phyloP scores from a whole-genome alignment of 305 asterid species.

The Fraxinus sp. region DNA sequence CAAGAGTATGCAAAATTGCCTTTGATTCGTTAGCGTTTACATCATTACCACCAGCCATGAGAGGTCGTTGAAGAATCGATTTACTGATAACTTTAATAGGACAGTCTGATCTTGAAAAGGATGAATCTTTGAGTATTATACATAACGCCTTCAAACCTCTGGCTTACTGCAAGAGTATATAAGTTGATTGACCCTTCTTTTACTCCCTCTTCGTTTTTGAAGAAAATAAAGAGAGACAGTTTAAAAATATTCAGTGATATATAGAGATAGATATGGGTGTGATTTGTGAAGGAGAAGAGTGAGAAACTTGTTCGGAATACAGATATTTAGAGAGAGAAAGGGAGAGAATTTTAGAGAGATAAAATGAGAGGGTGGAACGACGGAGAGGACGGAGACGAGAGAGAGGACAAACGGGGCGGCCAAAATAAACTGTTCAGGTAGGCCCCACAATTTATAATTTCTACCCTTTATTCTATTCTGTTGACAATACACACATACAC shows the following conservation, averaged over 20 bases:
- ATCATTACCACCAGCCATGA: slow-evolving; percentile 84
- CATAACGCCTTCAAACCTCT: slow-evolving; percentile 17
- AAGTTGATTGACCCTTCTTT: background rate
- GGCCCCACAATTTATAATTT: slow-evolving; percentile 36
- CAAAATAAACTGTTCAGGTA: slow-evolving; percentile 43
- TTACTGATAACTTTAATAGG: background rate
- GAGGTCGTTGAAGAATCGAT: slow-evolving; percentile 11
- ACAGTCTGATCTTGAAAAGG: slow-evolving; percentile 20
- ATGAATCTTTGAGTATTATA: slow-evolving; percentile 17
- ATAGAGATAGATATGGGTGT: background rate
- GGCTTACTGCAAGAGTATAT: background rate
- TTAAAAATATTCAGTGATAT: slow-evolving; percentile 12
- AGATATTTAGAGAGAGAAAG: background rate
- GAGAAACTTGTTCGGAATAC: slow-evolving; percentile 28
- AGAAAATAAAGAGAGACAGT: slow-evolving; percentile 11
- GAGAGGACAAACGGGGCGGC: slow-evolving; percentile 80
- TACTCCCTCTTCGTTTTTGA: background rate
- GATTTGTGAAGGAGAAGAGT: slow-evolving; percentile 25
- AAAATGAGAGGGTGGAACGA: slow-evolving; percentile 26
- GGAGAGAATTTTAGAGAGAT: background rate
- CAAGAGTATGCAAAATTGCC: slow-evolving; percentile 41
- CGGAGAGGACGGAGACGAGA: slow-evolving; percentile 42
- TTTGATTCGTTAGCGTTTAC: slow-evolving; percentile 70
- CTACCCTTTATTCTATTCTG: background rate
- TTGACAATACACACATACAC: background rate